Percentiles rank a stretch among this genome's conserved stretches.
Evolutionary conservation across 1,284 basidiomycete species (phyloP).

Genomic region (Chondrostereum purpureum): DNA sequence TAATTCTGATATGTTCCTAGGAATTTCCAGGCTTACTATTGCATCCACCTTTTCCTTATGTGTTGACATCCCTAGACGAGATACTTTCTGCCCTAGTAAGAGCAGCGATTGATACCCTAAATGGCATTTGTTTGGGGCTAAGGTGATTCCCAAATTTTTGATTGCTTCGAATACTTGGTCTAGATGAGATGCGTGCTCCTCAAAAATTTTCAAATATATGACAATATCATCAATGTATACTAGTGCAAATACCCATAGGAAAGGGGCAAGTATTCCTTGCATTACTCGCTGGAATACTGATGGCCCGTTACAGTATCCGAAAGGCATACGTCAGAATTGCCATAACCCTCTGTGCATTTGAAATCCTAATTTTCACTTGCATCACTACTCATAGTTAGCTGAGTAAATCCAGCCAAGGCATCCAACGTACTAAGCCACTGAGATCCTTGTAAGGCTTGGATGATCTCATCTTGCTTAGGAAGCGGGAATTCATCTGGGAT

Average conservation of each 20-base stretch:
- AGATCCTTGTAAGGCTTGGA: conserved; percentile 12
- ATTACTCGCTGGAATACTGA: conserved; percentile 13
- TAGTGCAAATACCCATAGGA: conserved; percentile 1
- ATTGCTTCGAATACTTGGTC: background rate
- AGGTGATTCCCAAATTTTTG: background rate
- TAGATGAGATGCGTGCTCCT: background rate
- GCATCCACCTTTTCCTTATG: background rate
- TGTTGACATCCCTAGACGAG: background rate
- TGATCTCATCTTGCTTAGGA: conserved; percentile 20
- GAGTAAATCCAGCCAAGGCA: conserved; percentile 24
- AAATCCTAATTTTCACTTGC: conserved; percentile 22
- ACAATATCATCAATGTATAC: conserved; percentile 1
- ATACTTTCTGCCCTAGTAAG: no score
- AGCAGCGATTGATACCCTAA: background rate
- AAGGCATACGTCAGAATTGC: conserved; percentile 2
- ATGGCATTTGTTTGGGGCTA: background rate
- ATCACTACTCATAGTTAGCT: conserved; percentile 18
- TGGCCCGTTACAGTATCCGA: background rate
- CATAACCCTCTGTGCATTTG: conserved; percentile 20
- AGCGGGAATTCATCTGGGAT: conserved; percentile 24
- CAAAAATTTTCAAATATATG: background rate
- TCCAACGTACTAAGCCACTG: conserved; percentile 21
- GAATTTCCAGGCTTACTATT: background rate
- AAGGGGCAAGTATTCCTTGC: background rate
- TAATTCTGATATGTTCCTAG: background rate